A percentile compares a stretch with the other conserved stretches of the same genome.
These are phyloP conservation scores for Erodium maritimum DNA, from an alignment of 345 rosid species.

Conservation along the genomic window DNA sequence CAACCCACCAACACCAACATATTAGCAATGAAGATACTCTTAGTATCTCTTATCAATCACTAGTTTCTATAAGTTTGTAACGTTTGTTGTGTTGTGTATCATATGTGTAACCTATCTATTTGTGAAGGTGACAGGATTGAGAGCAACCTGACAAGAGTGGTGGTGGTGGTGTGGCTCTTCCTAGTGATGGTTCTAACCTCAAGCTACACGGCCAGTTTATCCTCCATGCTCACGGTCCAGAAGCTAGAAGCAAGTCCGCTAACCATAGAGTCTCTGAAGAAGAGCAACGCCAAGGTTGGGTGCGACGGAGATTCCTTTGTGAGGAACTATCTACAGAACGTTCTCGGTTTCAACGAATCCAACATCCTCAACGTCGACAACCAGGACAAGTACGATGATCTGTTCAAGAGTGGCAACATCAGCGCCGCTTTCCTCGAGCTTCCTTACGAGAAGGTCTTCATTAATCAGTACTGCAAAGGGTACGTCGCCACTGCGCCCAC, in stretches of 20 bases:
- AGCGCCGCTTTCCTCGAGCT: slow-evolving; percentile 42
- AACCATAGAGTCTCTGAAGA: slow-evolving; percentile 21
- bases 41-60: no score
- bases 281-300: slow-evolving; percentile 27
- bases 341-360: slow-evolving; percentile 14
- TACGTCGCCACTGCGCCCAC: slow-evolving; percentile 14
- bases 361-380: slow-evolving; percentile 11
- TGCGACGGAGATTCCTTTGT: slow-evolving; percentile 42
- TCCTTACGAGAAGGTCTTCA: slow-evolving; percentile 37
- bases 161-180: slow-evolving; percentile 44
- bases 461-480: slow-evolving; percentile 23
- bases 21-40: no score
- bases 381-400: slow-evolving; percentile 14
- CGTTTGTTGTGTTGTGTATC: no score
- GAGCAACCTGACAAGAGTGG: slow-evolving; percentile 32
- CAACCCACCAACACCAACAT: no score
- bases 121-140: slow-evolving; percentile 32
- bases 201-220: slow-evolving; percentile 51
- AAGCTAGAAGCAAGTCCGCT: slow-evolving; percentile 22
- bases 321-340: slow-evolving; percentile 19
- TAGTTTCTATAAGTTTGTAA: no score
- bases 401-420: slow-evolving; percentile 19
- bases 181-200: slow-evolving; percentile 42
- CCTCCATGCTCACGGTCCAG: slow-evolving; percentile 45
- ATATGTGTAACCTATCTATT: no score